A percentile compares a stretch with the other conserved stretches of the same genome.
These are phyloP conservation scores for Sphaerobolus stellatus DNA, from an alignment of 1,284 basidiomycete genomes.

Conservation along the genomic window DNA sequence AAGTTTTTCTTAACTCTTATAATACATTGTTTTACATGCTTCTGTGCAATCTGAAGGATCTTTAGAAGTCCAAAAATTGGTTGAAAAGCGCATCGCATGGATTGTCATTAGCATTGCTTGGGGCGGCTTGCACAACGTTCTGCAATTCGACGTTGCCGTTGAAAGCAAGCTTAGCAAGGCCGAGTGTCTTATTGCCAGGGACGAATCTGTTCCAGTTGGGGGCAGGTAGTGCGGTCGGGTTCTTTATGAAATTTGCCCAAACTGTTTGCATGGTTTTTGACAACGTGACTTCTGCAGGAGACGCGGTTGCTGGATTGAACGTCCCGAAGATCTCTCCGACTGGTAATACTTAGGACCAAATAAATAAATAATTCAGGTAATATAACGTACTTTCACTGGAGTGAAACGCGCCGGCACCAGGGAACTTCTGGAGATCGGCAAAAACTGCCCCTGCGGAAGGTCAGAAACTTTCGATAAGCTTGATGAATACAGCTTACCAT, in stretches of 20 bases:
- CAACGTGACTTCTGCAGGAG: conserved; percentile 14
- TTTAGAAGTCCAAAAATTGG: background rate
- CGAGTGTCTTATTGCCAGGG: conserved; percentile 10
- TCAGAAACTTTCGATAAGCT: background rate
- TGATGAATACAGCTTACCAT: conserved; percentile 9
- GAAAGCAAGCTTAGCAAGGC: conserved; percentile 7
- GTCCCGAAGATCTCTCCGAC: conserved; percentile 19
- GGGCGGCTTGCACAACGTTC: conserved; percentile 9
- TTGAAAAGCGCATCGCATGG: conserved; percentile 10
- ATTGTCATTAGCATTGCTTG: background rate
- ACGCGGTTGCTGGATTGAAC: conserved; percentile 17
- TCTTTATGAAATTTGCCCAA: conserved; percentile 18
- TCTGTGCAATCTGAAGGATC: too few relatives aligned
- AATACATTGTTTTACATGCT: too few relatives aligned
- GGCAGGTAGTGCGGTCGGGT: conserved; percentile 11
- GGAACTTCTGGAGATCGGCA: conserved; percentile 9
- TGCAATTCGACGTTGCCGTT: conserved; percentile 6
- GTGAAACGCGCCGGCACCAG: conserved; percentile 10
- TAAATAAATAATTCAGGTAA: background rate
- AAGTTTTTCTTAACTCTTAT: too few relatives aligned
- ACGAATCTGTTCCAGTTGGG: conserved; percentile 2
- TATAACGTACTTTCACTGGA: conserved; percentile 9
- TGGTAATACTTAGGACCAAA: background rate
- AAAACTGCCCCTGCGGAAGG: conserved; percentile 8
- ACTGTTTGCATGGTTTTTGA: conserved; percentile 17